Conservation (phyloP, 768 basidiomycete genomes). For the Agaricus bisporus region DNA sequence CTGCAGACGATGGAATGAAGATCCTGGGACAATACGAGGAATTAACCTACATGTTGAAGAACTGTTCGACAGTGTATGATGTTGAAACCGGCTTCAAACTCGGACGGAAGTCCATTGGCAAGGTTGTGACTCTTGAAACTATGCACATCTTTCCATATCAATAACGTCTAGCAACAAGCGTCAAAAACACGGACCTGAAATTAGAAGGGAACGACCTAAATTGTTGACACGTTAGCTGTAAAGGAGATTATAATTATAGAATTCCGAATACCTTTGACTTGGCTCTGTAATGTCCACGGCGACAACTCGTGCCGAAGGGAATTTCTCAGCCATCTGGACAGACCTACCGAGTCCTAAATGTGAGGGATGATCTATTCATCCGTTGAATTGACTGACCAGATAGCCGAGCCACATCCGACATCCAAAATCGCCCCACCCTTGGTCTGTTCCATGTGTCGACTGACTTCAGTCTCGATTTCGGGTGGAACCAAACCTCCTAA, state of each 20-base stretch:
- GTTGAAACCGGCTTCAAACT: neutral
- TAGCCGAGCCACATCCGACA: neutral
- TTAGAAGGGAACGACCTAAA: neutral
- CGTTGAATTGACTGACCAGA: neutral
- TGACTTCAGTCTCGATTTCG: neutral
- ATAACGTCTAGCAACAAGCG: neutral
- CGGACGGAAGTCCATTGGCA: neutral
- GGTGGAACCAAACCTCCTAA: neutral
- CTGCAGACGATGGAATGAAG: neutral
- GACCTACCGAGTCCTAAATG: neutral
- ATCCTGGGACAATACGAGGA: neutral
- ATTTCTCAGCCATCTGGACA: neutral
- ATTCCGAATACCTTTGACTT: neutral
- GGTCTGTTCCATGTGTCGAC: neutral
- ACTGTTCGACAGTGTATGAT: constrained; percentile 1
- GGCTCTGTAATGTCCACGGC: neutral
- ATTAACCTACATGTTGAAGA: neutral
- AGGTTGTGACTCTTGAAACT: neutral
- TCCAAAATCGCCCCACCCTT: neutral
- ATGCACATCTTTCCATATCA: neutral
- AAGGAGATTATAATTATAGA: neutral
- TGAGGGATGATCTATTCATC: neutral
- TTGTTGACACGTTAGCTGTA: neutral
- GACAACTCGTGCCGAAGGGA: neutral
- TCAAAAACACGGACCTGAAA: neutral